phyloP scores from a whole-genome alignment of 1,284 basidiomycete species.

The Cerioporus squamosus region DNA sequence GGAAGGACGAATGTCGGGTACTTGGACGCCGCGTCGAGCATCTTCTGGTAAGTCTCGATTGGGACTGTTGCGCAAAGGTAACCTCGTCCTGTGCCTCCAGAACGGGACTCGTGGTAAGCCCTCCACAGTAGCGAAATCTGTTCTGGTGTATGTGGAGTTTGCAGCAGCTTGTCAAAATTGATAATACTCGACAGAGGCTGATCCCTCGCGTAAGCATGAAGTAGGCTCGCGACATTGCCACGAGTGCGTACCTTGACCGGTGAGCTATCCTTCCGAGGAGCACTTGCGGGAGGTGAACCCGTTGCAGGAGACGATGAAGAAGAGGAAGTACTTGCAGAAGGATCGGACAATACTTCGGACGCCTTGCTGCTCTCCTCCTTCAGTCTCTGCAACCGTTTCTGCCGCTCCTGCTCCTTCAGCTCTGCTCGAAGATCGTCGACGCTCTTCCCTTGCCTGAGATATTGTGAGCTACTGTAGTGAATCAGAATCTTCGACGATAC shows the following conservation, averaged over 20 bases:
- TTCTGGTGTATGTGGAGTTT: constrained; percentile 70
- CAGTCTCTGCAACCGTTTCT: constrained; percentile 28
- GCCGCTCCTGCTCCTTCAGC: constrained; percentile 35
- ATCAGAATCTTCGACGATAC: constrained; percentile 22
- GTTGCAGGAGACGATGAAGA: constrained; percentile 19
- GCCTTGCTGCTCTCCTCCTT: constrained; percentile 30
- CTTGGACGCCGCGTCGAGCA: constrained; percentile 63
- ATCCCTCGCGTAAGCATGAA: not conserved
- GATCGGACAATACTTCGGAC: constrained; percentile 16
- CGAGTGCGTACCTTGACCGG: constrained; percentile 62
- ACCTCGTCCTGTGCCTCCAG: constrained; percentile 77
- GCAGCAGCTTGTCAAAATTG: constrained; percentile 73
- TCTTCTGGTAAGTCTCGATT: constrained; percentile 70
- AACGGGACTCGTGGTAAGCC: constrained; percentile 83
- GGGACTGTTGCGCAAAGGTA: constrained; percentile 85
- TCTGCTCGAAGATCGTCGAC: constrained; percentile 34
- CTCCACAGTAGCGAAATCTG: constrained; percentile 86
- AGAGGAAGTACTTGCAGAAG: constrained; percentile 25
- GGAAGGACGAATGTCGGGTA: constrained; percentile 85
- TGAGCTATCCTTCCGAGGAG: constrained; percentile 63
- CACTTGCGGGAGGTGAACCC: constrained; percentile 14
- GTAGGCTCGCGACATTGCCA: not conserved
- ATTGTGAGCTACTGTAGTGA: not conserved
- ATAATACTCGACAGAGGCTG: constrained; percentile 84
- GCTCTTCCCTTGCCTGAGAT: constrained; percentile 31